phyloP scores from a whole-genome alignment of 495 filamentous ascomycete genomes.

The Tuber indicum region DNA sequence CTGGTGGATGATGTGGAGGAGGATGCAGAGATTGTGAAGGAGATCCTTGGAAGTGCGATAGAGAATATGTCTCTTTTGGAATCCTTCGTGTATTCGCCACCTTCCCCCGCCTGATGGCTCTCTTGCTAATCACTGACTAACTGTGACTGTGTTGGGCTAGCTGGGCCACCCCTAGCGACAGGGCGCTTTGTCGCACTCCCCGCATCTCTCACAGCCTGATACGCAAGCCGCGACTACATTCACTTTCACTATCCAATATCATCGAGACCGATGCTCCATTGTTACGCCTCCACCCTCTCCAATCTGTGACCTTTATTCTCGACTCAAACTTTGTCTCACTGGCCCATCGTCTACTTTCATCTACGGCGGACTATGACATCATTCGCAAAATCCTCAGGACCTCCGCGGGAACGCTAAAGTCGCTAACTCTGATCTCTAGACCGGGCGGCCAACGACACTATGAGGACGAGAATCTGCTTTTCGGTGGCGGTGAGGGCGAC shows the following conservation, averaged over 20 bases:
- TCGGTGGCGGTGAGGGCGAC: not conserved
- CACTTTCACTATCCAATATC: conserved; percentile 14
- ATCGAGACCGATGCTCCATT: conserved; percentile 14
- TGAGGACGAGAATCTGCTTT: conserved; percentile 13
- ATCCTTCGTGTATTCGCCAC: conserved; percentile 16
- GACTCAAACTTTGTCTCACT: conserved; percentile 18
- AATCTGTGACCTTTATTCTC: conserved; percentile 13
- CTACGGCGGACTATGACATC: conserved; percentile 21
- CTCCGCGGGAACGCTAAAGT: conserved; percentile 13
- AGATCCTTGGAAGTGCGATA: conserved; percentile 14
- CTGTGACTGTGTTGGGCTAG: not conserved
- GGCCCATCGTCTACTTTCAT: conserved; percentile 10
- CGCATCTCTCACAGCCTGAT: conserved; percentile 9
- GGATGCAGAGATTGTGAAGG: not conserved
- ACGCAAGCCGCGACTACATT: conserved; percentile 12
- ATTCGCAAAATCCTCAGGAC: conserved; percentile 18
- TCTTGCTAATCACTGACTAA: conserved; percentile 4
- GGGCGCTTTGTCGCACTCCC: conserved; percentile 5
- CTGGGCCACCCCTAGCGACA: not conserved
- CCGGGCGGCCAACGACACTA: conserved; percentile 6
- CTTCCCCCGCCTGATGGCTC: not conserved
- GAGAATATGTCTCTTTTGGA: conserved; percentile 21
- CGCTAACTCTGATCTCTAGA: conserved; percentile 6
- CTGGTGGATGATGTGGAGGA: not conserved
- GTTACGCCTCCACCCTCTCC: conserved; percentile 7